Evolutionary conservation across 768 basidiomycete species (phyloP).

Genomic region (Lactarius sanguifluus): DNA sequence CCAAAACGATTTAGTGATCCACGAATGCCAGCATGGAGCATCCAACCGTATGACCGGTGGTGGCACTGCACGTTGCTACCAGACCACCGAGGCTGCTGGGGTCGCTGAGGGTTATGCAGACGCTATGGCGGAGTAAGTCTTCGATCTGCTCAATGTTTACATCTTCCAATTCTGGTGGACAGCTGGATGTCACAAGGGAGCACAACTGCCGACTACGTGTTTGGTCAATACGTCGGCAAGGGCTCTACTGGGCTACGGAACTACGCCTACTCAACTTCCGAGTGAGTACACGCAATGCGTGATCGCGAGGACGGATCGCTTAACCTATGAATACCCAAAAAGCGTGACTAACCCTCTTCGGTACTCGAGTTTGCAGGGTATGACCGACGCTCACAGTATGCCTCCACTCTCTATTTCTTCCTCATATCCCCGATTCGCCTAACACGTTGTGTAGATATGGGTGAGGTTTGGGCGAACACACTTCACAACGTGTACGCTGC

Average conservation of each 20-base stretch:
- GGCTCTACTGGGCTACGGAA: conserved; percentile 51
- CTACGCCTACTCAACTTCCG: conserved; percentile 58
- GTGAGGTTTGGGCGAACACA: conserved; percentile 56
- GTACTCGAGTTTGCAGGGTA: conserved; percentile 41
- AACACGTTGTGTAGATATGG: conserved; percentile 41
- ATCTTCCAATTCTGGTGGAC: conserved; percentile 10
- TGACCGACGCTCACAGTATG: conserved; percentile 50
- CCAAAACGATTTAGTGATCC: conserved; percentile 56
- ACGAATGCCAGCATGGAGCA: conserved; percentile 46
- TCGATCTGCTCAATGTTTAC: neutral
- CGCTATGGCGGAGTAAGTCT: conserved; percentile 33
- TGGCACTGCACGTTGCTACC: conserved; percentile 57
- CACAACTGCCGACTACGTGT: conserved; percentile 38
- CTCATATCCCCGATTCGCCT: neutral
- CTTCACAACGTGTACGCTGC: conserved; percentile 41
- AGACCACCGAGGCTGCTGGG: conserved; percentile 61
- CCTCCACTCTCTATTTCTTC: neutral
- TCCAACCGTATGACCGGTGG: conserved; percentile 40
- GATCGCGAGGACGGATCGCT: conserved; percentile 26
- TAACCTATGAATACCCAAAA: neutral
- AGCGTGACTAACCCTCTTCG: conserved; percentile 43
- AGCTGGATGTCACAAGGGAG: conserved; percentile 42
- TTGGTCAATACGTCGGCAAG: conserved; percentile 57
- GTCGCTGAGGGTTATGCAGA: conserved; percentile 41
- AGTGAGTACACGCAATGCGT: conserved; percentile 37